These are phyloP conservation scores for Rhododendron kiyosumense DNA, from an alignment of 148 eudicot genomes.

Conservation along the genomic window DNA sequence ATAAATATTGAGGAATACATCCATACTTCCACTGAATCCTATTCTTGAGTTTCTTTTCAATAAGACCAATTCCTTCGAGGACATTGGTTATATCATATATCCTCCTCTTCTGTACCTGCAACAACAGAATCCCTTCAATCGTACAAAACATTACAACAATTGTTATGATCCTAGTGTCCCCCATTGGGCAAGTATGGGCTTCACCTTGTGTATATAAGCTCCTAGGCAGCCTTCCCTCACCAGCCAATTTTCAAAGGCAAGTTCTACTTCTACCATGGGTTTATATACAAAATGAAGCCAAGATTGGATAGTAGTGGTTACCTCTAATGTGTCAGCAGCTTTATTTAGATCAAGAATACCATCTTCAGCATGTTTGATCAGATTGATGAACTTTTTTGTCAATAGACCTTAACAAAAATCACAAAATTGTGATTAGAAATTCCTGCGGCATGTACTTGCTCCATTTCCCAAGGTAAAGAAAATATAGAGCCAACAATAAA, in stretches of 20 bases:
- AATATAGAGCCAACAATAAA: constrained; percentile 6
- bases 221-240: background rate
- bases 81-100: constrained; percentile 98
- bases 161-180: background rate
- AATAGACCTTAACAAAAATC: constrained; percentile 52
- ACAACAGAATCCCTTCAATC: constrained; percentile 19
- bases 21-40: constrained; percentile 99
- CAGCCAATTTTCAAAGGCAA: background rate
- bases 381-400: constrained; percentile 84
- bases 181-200: background rate
- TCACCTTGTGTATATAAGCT: background rate
- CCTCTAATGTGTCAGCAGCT: constrained; percentile 94
- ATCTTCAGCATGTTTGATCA: constrained; percentile 93
- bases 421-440: background rate
- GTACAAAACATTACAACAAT: background rate
- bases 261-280: background rate
- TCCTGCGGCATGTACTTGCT: constrained; percentile 4
- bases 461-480: constrained; percentile 5
- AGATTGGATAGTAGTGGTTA: constrained; percentile 15
- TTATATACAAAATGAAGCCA: background rate
- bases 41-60: constrained; percentile 94
- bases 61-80: constrained; percentile 94
- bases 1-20: background rate
- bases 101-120: constrained; percentile 95
- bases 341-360: constrained; percentile 94